Evolutionary conservation across 805 yeast genomes (phyloP), one percentile per base, ranked within the genome.

Genomic region (Priceomyces melissophilus): DNA sequence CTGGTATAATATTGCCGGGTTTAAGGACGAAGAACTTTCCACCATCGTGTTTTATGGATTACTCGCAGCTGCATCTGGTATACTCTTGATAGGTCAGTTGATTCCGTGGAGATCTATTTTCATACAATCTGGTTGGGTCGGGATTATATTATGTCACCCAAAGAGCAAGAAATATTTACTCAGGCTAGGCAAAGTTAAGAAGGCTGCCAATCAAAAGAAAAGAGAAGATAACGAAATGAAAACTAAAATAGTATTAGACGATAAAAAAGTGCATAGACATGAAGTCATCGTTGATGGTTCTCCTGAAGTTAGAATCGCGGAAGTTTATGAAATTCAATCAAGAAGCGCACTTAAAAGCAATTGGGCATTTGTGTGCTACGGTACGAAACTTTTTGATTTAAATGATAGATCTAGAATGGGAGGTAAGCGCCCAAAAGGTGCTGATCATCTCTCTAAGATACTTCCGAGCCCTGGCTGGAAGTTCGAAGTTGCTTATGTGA

Each of bases 391-490:
- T 0, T 90, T 83, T 58, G 82, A 78, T 42, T 55, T 58, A 13
- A 59, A 61, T 16, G 80, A 81, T 46, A 55, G 65, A 3, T 60
- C 44, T 15, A 48, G 75, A 39, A 36, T 53, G 3, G 53, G 71
- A 1, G 71, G 73, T 38, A 76, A 73, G 42, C 70, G 77, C 9
- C 96, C 96, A 1, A 72, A 73, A 2, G 95, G 95, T 0, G 79
- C 79, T 0, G 58, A 65, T 13, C 62, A 63, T 27, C 54, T 89
- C 14, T 63, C 68, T 2, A 78, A 79, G 15, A 77, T 89, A 1
- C 49, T 55, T 20, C 82, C 95, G 1, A 96, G 96, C 1, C 46
- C 55, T 9, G 81, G 80, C 10, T 89, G 96, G 96, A 69, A 71
- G 43, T 89, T 80, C 57, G 82, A 78, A 43, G 62, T 60, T 48